Base-by-base conservation (phyloP, 305 asterid genomes). In the Rubia peregrina region DNA sequence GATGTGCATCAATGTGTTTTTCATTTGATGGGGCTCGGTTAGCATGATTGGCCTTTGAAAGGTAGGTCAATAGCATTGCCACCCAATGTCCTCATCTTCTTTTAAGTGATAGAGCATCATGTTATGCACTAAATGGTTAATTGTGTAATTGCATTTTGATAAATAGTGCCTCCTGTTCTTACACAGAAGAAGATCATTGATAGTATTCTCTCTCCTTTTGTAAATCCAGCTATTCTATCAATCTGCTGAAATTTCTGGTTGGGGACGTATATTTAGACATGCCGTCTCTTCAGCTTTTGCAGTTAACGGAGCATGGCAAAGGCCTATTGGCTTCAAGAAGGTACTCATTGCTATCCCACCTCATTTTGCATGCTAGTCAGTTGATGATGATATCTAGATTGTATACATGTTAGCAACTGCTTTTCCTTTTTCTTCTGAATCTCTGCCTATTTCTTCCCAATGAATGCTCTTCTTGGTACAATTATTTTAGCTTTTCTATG, bases 271-370 rank as follows among this genome's bases (percentile, higher is more conserved):
- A 72, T 79, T 75, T 69, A 66, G 78, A 73, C 64, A 94, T 94
- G 99, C 90, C 93, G 74, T 91, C 99, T 67, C 99, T 89, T 83
- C 99, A 94, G 87, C 97, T 94, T 82, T 83, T 94, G 80, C 95
- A 88, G 87, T 82, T 94, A 83, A 94, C 98, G 61, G 96, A 91
- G 78, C 98, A 81, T 82, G 98, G 99, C 41, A 90, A 96, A 75
- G 89, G 93, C 71, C 87, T 94, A 79, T 71, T 94, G 86, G 86
- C 96, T 76, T 89, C 97, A n/a, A 91, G 96, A 85, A 91, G 96
- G 99, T 91, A 74, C 72, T 44, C 59, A 41, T 75, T 80, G 71
- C 65, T 71, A 61, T 49, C 67, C 65, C 77, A 26, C 68, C 30
- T 33, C 48, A 40, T 63, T 24, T 71, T 43, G 21, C 30, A 40